phyloP scores from a whole-genome alignment of 352 stramenopile species.

The Phytopythium chamaehyphon region DNA sequence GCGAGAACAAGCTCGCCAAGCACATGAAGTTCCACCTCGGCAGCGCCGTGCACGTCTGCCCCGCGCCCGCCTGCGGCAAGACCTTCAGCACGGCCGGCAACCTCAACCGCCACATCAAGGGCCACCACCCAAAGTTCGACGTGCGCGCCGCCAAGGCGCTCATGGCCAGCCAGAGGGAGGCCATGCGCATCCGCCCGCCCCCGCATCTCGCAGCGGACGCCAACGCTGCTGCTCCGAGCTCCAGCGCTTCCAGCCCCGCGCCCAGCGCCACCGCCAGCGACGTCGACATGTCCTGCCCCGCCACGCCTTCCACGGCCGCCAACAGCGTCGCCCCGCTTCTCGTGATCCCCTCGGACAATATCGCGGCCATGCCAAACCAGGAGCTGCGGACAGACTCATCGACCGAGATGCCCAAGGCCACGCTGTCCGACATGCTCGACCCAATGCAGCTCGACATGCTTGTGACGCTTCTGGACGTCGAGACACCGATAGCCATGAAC shows the following conservation, averaged over 20 bases:
- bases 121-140: slow-evolving; percentile 36
- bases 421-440: slow-evolving; percentile 11
- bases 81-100: slow-evolving; percentile 62
- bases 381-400: not conserved
- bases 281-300: slow-evolving; percentile 8
- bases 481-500: slow-evolving; percentile 7
- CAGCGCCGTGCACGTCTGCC: slow-evolving; percentile 38
- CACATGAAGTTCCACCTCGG: slow-evolving; percentile 66
- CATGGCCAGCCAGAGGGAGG: slow-evolving; percentile 6
- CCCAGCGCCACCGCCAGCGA: not conserved
- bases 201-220: slow-evolving; percentile 13
- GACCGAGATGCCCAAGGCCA: slow-evolving; percentile 4
- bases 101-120: slow-evolving; percentile 57
- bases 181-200: slow-evolving; percentile 5
- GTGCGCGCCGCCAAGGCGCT: slow-evolving; percentile 16
- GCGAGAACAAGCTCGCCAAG: slow-evolving; percentile 54
- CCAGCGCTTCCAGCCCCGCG: no score
- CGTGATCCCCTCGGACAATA: not conserved
- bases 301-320: slow-evolving; percentile 14
- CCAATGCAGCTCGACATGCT: slow-evolving; percentile 34
- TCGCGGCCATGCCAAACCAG: not conserved
- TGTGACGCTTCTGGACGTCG: slow-evolving; percentile 33
- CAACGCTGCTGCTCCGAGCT: slow-evolving; percentile 1
- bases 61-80: slow-evolving; percentile 38
- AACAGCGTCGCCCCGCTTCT: slow-evolving; percentile 8